These are phyloP conservation scores for Pichia sp. DNA, from an alignment of 1,139 yeast species.

Conservation along the genomic window DNA sequence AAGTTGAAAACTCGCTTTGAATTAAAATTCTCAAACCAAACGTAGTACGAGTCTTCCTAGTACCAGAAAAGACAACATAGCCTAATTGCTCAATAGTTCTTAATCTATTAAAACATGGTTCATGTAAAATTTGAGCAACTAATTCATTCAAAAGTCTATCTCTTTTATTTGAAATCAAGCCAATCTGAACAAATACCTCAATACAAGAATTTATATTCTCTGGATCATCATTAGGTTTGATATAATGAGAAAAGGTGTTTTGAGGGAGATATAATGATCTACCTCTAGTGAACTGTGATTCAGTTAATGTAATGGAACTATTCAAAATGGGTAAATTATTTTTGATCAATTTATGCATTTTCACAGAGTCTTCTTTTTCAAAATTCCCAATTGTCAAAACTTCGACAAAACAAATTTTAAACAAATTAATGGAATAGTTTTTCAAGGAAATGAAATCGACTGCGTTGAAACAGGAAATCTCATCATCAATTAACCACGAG, in stretches of 20 bases:
- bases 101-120: conserved; percentile 83
- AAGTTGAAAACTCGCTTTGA: conserved; percentile 77
- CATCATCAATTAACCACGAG: conserved; percentile 58
- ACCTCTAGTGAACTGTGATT: conserved; percentile 35
- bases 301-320: conserved; percentile 18
- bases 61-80: conserved; percentile 80
- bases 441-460: conserved; percentile 44
- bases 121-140: conserved; percentile 63
- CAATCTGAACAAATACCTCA: conserved; percentile 69
- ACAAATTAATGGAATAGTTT: conserved; percentile 39
- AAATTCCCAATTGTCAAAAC: conserved; percentile 76
- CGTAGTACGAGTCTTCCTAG: conserved; percentile 60
- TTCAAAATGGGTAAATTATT: conserved; percentile 11
- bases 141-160: conserved; percentile 49
- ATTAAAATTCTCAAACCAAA: conserved; percentile 72
- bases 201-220: conserved; percentile 79
- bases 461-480: conserved; percentile 41
- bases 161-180: conserved; percentile 31
- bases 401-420: conserved; percentile 52
- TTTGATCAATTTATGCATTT: conserved; percentile 11
- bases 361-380: conserved; percentile 44
- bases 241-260: conserved; percentile 39
- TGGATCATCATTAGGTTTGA: conserved; percentile 48
- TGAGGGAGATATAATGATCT: conserved; percentile 43
- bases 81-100: conserved; percentile 92